Evolutionary conservation across 2,329 filamentous ascomycete species (phyloP), one percentile per base, ranked within the genome.

Genomic region (Davidsoniella eucalypti): DNA sequence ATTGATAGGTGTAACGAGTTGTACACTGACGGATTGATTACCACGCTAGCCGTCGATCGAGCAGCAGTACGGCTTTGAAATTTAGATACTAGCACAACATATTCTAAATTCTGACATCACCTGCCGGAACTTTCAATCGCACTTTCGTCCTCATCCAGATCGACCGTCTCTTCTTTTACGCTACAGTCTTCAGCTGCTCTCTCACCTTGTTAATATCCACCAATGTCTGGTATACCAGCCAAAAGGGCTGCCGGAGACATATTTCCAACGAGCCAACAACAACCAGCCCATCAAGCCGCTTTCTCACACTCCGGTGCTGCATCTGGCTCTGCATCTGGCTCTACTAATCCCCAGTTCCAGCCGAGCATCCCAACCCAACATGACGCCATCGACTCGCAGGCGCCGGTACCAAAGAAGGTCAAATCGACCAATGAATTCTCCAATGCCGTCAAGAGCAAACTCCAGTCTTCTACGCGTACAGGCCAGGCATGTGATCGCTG

Each of bases 401-500:
- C 45, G 9, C 43, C 49, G 1, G 14, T 17, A 12, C 39, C 25
- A 25, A 52, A 48, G 37, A 52, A 44, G 44, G 38, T 39, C 39
- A 50, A 50, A 29, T 16, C 18, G 8, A 50, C 64, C 21, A 68
- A 71, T 46, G 71, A 75, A 56, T 77, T 75, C 55, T 76, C 73
- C 3, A 69, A 63, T 51, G 69, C 73, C 29, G 71, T 76, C 56
- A 76, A 76, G 65, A 72, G 63, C 58, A 70, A 73, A 50, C 62
- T 76, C 42, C 69, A 71, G 55, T 69, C 71, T 3, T 75, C 75
- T 55, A 73, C 72, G 17, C 68, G 74, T 52, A 93, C 86, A 0
- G 86, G 86, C 8, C 86, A 93, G 66, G 86, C 86, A 29, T 93
- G 86, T 70, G 86, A 93, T 65, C 74, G 87, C 51, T 93, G 87